These are phyloP conservation scores for Rutstroemia sydowiana DNA, from an alignment of 2,329 filamentous ascomycete genomes.

Conservation along the genomic window DNA sequence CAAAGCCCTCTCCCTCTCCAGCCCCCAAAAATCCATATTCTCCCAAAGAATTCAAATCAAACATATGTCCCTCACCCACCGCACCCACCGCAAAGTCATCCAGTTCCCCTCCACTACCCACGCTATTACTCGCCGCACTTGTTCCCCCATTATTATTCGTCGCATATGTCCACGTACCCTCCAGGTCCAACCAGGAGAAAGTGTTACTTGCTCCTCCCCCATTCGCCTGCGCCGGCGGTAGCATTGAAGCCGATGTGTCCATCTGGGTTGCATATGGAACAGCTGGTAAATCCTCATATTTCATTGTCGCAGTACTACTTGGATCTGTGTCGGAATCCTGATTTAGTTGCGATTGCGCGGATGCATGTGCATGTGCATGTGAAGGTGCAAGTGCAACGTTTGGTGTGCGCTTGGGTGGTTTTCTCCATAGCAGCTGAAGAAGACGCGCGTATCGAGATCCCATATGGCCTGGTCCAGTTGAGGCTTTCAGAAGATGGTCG, in stretches of 20 bases:
- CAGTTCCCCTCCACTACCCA: slow-evolving; percentile 10
- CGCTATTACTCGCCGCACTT: not conserved
- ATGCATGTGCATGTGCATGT: not conserved
- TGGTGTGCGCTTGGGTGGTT: slow-evolving; percentile 16
- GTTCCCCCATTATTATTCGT: slow-evolving; percentile 22
- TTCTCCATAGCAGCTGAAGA: slow-evolving; percentile 53
- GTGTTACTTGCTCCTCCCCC: not conserved
- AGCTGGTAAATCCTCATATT: not conserved
- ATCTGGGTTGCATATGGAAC: not conserved
- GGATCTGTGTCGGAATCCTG: not conserved
- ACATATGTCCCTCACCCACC: not conserved
- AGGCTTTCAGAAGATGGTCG: slow-evolving; percentile 50
- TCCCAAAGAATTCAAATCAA: slow-evolving; percentile 3
- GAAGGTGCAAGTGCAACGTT: not conserved
- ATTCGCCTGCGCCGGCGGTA: not conserved
- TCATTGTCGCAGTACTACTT: not conserved
- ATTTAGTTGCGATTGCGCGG: not conserved
- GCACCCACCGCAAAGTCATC: slow-evolving; percentile 12
- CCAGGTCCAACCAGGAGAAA: slow-evolving; percentile 28
- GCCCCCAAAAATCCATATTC: slow-evolving; percentile 24
- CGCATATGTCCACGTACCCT: slow-evolving; percentile 27
- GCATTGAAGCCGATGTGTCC: not conserved
- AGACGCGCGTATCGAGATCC: slow-evolving; percentile 55
- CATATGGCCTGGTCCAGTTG: slow-evolving; percentile 49
- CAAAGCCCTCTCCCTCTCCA: slow-evolving; percentile 20